phyloP scores from a whole-genome alignment of 805 yeast species.

The Metschnikowia chrysomelidarum region DNA sequence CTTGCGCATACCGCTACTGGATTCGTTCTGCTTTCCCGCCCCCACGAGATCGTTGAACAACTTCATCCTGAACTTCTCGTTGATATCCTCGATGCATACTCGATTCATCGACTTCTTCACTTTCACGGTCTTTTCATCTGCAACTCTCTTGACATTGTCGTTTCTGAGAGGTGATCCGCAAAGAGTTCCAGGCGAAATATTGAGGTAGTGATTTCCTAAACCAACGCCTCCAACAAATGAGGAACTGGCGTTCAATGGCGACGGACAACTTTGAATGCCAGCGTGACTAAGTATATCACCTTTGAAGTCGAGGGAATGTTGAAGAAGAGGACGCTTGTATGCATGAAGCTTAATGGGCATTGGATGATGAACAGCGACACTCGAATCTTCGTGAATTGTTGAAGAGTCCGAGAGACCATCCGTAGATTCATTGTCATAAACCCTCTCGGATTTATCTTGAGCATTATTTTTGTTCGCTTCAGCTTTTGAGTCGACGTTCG shows the following conservation, averaged over 20 bases:
- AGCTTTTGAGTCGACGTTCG: no score
- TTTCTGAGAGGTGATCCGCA: conserved; percentile 29
- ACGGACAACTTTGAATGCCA: conserved; percentile 7
- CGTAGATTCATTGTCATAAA: neutral
- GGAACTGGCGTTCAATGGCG: conserved; percentile 22
- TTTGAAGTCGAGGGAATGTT: conserved; percentile 6
- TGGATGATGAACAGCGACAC: conserved; percentile 14
- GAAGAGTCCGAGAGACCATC: conserved; percentile 13
- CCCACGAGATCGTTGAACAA: conserved; percentile 4
- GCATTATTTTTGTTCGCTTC: no score
- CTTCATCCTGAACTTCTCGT: conserved; percentile 20
- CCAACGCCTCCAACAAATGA: conserved; percentile 36
- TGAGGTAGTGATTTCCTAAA: conserved; percentile 37
- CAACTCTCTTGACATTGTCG: conserved; percentile 10
- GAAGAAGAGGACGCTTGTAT: conserved; percentile 11
- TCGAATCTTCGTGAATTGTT: conserved; percentile 6
- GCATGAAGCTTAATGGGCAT: conserved; percentile 13
- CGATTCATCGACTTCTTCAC: conserved; percentile 28
- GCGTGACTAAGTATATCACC: conserved; percentile 5
- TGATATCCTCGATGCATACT: conserved; percentile 31
- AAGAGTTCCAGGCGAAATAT: conserved; percentile 25
- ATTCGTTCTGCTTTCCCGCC: conserved; percentile 2
- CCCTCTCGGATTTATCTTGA: neutral
- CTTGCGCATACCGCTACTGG: neutral
- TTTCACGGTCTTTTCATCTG: conserved; percentile 13